Evolutionary conservation across 441 rosid species (phyloP), one percentile per base, ranked within the genome.

Genomic region (Adansonia gregorii): DNA sequence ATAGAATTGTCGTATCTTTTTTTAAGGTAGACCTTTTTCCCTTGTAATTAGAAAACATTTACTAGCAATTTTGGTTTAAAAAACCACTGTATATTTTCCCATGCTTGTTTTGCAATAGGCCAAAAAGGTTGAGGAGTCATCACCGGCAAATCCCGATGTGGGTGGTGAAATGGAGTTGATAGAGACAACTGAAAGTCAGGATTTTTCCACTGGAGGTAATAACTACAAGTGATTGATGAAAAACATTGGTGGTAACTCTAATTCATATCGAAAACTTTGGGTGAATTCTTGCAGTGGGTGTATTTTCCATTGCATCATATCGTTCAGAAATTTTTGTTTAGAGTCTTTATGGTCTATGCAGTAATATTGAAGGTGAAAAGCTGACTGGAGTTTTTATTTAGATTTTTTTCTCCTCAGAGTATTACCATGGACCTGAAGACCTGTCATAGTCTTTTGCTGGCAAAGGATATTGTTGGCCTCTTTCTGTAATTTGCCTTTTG

Each of bases 41-140:
- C 2, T 48, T 14, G n/a, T 61, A 63, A 27, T n/a, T 48, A 49
- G 58, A 22, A 2, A 31, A 49, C 46, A 0, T 49, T 49, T 75
- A 31, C 3, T 22, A 22, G 31, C 2, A 6, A 41, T 58, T 52
- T 35, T n/a, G 0, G 27, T 54, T 52, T 51, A 1, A 17, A 55
- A 58, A 69, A 68, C 35, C 22, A 17, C 41, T 48, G 48, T 22
- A 55, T 69, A 73, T 78, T 75, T 46, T 70, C 76, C 9, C 17
- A 35, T n/a, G 12, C 64, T 11, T 35, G 61, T 67, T 31, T 58
- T 74, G 52, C 65, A 78, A 63, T 82, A 95, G 99, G 95, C 87
- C 58, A 95, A 88, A 82, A 89, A 88, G 86, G 87, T 76, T 31
- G 89, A 93, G 84, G 89, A 86, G 76, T 82, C 86, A 31, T 79